Base-by-base conservation (phyloP, 108 stramenopile genomes). In the Skeletonema tropicum region DNA sequence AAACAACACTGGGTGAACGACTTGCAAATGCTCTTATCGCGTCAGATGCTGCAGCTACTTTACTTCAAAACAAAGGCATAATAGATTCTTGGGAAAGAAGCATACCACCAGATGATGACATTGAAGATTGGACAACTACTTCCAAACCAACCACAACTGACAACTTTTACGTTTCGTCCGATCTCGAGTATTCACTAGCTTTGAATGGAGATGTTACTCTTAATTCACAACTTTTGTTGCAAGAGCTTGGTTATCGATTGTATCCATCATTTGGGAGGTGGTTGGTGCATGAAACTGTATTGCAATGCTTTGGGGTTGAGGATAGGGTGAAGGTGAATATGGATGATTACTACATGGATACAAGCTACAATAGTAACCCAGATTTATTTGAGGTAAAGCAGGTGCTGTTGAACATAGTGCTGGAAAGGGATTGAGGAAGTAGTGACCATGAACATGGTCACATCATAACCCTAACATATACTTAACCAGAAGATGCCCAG, bases 261-360 rank as follows among this genome's bases (percentile, higher is more conserved):
- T 90, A 90, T 61, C 94, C 94, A 1, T 82, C 86, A 31, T 87
- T 90, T 73, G 77, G 71, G 30, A 68, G 87, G n/a, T 89, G 80
- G 74, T 32, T 66, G 61, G 61, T 71, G 11, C 69, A 57, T 6
- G 68, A 71, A 39, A 48, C 57, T 41, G 39, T 75, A 57, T 21
- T 41, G 30, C 64, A n/a, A 6, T 82, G 70, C 33, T 82, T 71
- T 58, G 41, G 17, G 14, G 30, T 14, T 15, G 46, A 17, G 9
- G 29, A 82, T 42, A 30, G 41, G 58, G 52, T 74, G 19, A 17
- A 57, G 49, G 82, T 86, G 17, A 61, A 69, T 49, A 75, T 80
- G 12, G 86, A 85, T 29, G 94, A 93, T 66, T 95, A 90, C 55
- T 95, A 91, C 76, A 88, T 95, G 85, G 94, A 95, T 64, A 95